These are phyloP conservation scores for Anisodus tanguticus DNA, from an alignment of 257 asterid genomes.

Conservation along the genomic window DNA sequence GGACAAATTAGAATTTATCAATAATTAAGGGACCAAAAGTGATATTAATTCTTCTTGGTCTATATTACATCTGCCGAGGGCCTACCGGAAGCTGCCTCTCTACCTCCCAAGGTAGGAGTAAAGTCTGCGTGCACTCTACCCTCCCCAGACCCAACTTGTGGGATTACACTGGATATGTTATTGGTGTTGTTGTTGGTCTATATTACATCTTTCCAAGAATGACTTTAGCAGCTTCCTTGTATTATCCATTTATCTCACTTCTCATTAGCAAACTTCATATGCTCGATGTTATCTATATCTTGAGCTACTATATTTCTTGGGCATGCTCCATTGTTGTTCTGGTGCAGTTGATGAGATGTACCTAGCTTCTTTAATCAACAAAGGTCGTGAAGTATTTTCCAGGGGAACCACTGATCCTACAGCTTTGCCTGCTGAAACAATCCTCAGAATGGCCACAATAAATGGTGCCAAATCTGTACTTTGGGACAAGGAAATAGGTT, in stretches of 20 bases:
- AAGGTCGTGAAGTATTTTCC: conserved; percentile 69
- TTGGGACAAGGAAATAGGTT: conserved; percentile 83
- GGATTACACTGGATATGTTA: too few species aligned
- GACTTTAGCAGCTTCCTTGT: not conserved
- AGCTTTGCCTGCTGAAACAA: conserved; percentile 73
- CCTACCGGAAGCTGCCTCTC: too few species aligned
- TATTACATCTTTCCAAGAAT: not conserved
- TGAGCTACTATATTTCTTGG: not conserved
- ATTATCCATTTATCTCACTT: not conserved
- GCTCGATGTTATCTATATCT: not conserved
- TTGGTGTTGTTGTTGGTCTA: not conserved
- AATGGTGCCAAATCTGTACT: conserved; percentile 74
- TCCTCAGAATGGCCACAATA: conserved; percentile 74
- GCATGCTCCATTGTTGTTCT: not conserved
- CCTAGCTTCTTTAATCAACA: conserved; percentile 81
- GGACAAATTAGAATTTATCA: too few species aligned
- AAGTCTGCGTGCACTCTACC: too few species aligned
- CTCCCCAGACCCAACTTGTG: too few species aligned
- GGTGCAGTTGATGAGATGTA: conserved; percentile 85
- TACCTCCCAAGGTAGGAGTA: too few species aligned
- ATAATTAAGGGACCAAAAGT: too few species aligned
- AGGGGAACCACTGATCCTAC: conserved; percentile 72
- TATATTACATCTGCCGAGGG: too few species aligned
- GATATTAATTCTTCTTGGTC: too few species aligned
- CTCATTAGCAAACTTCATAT: not conserved